Conservation (phyloP, 768 basidiomycete genomes). For the Cystofilobasidium ferigula region DNA sequence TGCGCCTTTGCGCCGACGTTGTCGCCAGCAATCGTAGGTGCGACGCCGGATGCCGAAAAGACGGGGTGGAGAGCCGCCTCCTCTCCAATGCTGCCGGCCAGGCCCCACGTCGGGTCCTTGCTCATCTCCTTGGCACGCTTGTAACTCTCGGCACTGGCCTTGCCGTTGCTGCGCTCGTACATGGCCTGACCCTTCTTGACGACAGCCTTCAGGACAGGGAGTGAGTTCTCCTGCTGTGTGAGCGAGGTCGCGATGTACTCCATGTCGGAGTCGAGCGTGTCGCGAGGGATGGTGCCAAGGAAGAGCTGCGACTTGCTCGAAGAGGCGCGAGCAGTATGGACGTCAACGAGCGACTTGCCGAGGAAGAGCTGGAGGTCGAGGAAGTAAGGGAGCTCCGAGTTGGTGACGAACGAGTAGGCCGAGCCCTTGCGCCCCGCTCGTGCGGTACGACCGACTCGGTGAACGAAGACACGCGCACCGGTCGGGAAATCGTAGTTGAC, state of each 20-base stretch:
- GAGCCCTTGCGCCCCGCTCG: conserved; percentile 87
- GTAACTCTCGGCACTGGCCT: conserved; percentile 75
- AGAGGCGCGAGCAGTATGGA: conserved; percentile 2
- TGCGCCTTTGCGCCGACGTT: conserved; percentile 4
- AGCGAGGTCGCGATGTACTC: conserved; percentile 51
- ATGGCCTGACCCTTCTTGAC: conserved; percentile 80
- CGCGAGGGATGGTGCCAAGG: conserved; percentile 71
- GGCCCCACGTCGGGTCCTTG: conserved; percentile 55
- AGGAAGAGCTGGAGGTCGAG: conserved; percentile 89
- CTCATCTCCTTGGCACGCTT: conserved; percentile 78
- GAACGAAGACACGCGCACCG: conserved; percentile 83
- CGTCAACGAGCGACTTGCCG: conserved; percentile 52
- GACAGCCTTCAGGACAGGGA: conserved; percentile 60
- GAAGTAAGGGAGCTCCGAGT: conserved; percentile 74
- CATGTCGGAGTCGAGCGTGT: conserved; percentile 66
- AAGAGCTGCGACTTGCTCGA: conserved; percentile 43
- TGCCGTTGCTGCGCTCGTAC: conserved; percentile 89
- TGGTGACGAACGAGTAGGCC: conserved; percentile 90
- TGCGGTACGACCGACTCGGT: conserved; percentile 93
- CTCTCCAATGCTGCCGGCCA: conserved; percentile 46
- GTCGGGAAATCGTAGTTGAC: conserved; percentile 98
- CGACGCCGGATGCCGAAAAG: conserved; percentile 26
- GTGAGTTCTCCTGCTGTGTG: conserved; percentile 41
- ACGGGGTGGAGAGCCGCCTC: conserved; percentile 61
- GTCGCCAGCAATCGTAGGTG: not conserved